These are phyloP conservation scores for Trichoderma sp. DNA, from an alignment of 2,329 filamentous ascomycete species.

Conservation along the genomic window DNA sequence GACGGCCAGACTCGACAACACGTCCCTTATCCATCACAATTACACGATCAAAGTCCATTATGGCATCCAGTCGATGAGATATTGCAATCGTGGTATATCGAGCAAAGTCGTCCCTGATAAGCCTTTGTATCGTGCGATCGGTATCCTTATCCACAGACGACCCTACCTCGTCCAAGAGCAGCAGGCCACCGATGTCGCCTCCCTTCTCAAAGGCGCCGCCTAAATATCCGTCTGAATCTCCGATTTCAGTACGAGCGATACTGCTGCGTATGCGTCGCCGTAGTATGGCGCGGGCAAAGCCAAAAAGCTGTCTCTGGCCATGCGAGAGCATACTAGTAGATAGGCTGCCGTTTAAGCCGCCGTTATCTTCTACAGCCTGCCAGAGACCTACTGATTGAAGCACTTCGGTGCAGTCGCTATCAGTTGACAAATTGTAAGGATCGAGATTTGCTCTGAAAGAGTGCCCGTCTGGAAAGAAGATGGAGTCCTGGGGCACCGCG, in stretches of 20 bases:
- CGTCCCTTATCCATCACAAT: slow-evolving; percentile 35
- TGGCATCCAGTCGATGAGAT: slow-evolving; percentile 35
- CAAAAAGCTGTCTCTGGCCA: slow-evolving; percentile 66
- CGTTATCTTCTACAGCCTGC: slow-evolving; percentile 36
- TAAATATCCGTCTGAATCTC: background rate
- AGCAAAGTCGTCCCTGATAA: slow-evolving; percentile 30
- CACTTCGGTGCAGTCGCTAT: slow-evolving; percentile 38
- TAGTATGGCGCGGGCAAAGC: slow-evolving; percentile 60
- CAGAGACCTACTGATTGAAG: slow-evolving; percentile 42
- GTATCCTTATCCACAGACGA: slow-evolving; percentile 37
- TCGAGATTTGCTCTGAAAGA: slow-evolving; percentile 48
- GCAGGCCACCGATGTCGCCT: slow-evolving; percentile 7
- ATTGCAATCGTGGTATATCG: slow-evolving; percentile 36
- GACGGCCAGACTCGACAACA: slow-evolving; percentile 34
- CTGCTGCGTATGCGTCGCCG: slow-evolving; percentile 30
- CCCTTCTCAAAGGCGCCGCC: background rate
- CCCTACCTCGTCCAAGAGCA: slow-evolving; percentile 39
- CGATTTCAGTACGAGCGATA: background rate
- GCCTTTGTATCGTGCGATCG: slow-evolving; percentile 32
- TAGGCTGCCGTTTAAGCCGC: slow-evolving; percentile 43
- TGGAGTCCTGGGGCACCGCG: slow-evolving; percentile 55
- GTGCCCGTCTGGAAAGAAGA: slow-evolving; percentile 51
- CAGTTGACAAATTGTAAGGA: slow-evolving; percentile 37
- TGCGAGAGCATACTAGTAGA: slow-evolving; percentile 53
- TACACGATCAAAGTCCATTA: slow-evolving; percentile 34